phyloP scores from a whole-genome alignment of 495 filamentous ascomycete species.

The Penicillium ucsense region DNA sequence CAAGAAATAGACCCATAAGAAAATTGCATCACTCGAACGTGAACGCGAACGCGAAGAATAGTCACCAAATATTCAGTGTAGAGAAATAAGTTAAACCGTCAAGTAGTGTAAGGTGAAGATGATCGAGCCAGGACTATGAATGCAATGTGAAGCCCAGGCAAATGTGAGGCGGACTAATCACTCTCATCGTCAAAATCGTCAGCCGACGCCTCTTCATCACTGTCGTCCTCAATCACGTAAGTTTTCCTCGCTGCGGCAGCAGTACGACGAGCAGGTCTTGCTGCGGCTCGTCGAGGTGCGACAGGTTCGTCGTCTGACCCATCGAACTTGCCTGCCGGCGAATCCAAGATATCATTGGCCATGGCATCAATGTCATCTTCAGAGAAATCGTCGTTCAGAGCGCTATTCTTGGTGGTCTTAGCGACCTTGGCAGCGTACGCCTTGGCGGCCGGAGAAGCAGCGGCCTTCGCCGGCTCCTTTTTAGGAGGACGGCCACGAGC shows the following conservation, averaged over 20 bases:
- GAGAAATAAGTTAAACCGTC: no score
- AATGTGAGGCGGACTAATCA: conserved; percentile 16
- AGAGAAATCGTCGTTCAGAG: conserved; percentile 31
- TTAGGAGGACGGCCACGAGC: conserved; percentile 29
- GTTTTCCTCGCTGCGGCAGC: conserved; percentile 41
- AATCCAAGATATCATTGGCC: conserved; percentile 49
- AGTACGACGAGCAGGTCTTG: conserved; percentile 42
- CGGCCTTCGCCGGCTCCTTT: conserved; percentile 20
- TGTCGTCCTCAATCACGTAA: conserved; percentile 48
- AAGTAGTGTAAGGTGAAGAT: no score
- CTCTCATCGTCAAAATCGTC: conserved; percentile 34
- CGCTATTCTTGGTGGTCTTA: conserved; percentile 41
- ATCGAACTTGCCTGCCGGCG: conserved; percentile 27
- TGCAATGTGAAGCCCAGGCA: neutral
- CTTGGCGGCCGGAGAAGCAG: conserved; percentile 69
- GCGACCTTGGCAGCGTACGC: conserved; percentile 68
- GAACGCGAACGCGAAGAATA: no score
- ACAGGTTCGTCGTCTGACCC: conserved; percentile 16
- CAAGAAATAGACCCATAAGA: no score
- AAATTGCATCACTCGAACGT: no score
- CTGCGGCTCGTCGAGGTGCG: conserved; percentile 26
- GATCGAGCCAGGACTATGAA: neutral
- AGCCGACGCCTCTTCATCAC: conserved; percentile 33
- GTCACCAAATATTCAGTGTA: no score
- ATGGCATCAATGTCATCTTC: conserved; percentile 44